Conservation (phyloP, 2,329 filamentous ascomycete species). For the Claviceps pusilla region DNA sequence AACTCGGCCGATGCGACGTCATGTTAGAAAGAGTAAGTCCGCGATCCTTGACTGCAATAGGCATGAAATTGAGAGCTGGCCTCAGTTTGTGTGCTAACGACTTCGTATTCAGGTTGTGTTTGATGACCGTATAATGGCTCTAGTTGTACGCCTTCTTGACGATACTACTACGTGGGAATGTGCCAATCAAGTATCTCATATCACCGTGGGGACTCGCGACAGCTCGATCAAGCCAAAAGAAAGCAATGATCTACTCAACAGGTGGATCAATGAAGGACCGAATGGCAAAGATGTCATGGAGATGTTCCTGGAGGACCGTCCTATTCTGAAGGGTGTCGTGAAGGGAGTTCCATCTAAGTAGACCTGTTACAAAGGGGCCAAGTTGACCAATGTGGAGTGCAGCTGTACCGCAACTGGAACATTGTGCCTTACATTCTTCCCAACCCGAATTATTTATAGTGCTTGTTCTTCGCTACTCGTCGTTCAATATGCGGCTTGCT, state of each 20-base stretch:
- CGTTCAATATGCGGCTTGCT: constrained; percentile 79
- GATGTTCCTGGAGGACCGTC: constrained; percentile 33
- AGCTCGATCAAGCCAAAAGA: constrained; percentile 74
- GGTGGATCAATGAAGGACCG: constrained; percentile 51
- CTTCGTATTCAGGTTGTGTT: constrained; percentile 47
- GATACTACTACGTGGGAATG: constrained; percentile 46
- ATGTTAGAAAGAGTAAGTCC: constrained; percentile 41
- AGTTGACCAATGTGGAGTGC: background rate
- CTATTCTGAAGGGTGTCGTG: constrained; percentile 32
- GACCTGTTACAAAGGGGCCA: background rate
- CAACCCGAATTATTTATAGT: background rate
- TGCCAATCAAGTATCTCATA: constrained; percentile 65
- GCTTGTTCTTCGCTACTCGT: constrained; percentile 37
- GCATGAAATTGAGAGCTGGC: background rate
- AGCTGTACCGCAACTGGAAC: background rate
- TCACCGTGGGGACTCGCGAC: constrained; percentile 75
- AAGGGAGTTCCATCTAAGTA: constrained; percentile 35
- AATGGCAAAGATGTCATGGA: constrained; percentile 30
- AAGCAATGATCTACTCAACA: constrained; percentile 69
- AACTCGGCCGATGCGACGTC: constrained; percentile 49
- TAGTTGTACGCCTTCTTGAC: constrained; percentile 62
- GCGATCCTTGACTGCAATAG: background rate
- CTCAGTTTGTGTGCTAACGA: background rate
- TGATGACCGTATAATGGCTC: constrained; percentile 77
- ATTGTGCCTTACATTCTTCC: background rate